A percentile compares a stretch with the other conserved stretches of the same genome.
Conservation (phyloP, 2,329 filamentous ascomycete species). For the Zasmidium citrigriseum region DNA sequence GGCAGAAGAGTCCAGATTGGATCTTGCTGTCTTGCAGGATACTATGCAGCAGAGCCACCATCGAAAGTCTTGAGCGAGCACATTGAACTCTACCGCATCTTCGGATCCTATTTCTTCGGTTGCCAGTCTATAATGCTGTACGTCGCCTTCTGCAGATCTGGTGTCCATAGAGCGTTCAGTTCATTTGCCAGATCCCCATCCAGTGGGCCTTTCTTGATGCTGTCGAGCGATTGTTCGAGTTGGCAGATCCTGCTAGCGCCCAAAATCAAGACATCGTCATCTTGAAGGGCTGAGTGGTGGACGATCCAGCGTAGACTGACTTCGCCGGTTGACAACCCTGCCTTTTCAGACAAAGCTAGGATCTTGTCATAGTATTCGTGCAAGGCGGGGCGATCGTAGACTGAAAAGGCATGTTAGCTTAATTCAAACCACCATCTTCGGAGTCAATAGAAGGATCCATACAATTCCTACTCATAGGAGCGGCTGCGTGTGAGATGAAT, state of each 20-base stretch:
- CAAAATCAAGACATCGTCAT: constrained; percentile 39
- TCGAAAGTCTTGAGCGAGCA: not conserved
- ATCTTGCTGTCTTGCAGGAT: not conserved
- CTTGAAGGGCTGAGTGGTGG: constrained; percentile 43
- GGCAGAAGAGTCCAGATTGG: not conserved
- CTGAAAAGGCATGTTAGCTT: constrained; percentile 33
- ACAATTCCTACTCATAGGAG: constrained; percentile 1
- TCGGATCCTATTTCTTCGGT: not conserved
- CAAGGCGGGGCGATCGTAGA: constrained; percentile 5
- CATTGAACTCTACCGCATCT: not conserved
- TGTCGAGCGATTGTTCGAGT: constrained; percentile 3
- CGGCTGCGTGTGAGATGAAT: constrained; percentile 1
- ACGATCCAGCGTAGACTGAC: constrained; percentile 46
- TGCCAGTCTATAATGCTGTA: not conserved
- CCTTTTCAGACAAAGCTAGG: not conserved
- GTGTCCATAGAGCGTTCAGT: constrained; percentile 21
- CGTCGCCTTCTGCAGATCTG: not conserved
- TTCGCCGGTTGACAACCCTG: constrained; percentile 1
- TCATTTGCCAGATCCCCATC: constrained; percentile 19
- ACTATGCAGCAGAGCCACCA: not conserved
- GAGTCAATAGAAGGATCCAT: not conserved
- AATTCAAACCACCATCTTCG: not conserved
- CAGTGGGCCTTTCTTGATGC: constrained; percentile 22
- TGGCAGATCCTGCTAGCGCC: constrained; percentile 33
- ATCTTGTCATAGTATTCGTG: constrained; percentile 5